Base-by-base conservation (phyloP, 306 rosid species). In the Cucumis hystrix region DNA sequence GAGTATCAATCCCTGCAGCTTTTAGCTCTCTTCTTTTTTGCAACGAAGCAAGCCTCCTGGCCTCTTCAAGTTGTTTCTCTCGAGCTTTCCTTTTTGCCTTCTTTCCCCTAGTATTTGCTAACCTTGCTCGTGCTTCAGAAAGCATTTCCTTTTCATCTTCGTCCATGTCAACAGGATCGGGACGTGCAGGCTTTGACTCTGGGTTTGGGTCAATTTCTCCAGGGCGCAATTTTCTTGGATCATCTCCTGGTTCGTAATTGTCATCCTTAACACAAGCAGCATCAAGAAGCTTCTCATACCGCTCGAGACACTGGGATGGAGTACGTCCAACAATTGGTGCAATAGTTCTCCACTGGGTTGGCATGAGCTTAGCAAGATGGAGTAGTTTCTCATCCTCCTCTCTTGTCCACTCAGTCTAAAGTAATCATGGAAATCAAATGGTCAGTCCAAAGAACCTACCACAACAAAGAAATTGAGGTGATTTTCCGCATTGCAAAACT, bases 81-180 rank as follows among this genome's bases (percentile, higher is more conserved):
- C 98, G 86, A 37, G 98, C 98, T 82, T 93, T 93, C 82, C 98
- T 85, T 75, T 93, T 93, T 1, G 98, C 98, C 84, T 93, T 93
- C 83, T 93, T 91, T 1, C 97, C 98, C 79, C 94, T 93, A 0
- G 98, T 93, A 78, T 93, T 93, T 20, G 97, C 98, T 79, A 93
- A 85, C 85, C 98, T 85, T 67, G 98, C 98, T 35, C 98, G 91
- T 10, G 98, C 98, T 83, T 93, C 98, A 0, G 98, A 93, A 85
- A 93, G 93, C 98, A 93, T 93, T 83, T 93, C 98, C 82, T 93
- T 93, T 88, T 93, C 98, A 77, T 93, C 98, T 90, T 93, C 98
- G 69, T 93, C 98, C 98, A 91, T 93, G 82, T 93, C 98, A 78
- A 93, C 96, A 21, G 98, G 98, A 78, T 93, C 98, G 1, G 98